A percentile compares a stretch with the other conserved stretches of the same genome.
These are phyloP conservation scores for Aspergillus novoparasiticus DNA, from an alignment of 2,329 filamentous ascomycete species.

Conservation along the genomic window DNA sequence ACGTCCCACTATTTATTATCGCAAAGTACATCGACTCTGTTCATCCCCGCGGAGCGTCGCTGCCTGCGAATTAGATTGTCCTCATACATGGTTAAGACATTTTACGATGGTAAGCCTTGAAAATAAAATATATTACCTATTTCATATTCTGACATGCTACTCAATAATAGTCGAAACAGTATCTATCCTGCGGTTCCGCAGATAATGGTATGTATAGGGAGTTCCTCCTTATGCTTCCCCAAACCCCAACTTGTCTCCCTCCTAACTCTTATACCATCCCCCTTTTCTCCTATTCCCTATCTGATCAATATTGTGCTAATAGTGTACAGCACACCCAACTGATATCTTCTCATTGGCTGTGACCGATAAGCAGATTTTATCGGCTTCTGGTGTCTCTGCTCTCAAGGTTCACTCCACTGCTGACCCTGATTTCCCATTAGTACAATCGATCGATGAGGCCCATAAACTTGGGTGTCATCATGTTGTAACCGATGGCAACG, in stretches of 20 bases:
- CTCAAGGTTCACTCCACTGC: constrained; percentile 79
- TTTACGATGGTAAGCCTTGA: constrained; percentile 25
- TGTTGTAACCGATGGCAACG: constrained; percentile 70
- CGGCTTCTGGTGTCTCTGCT: constrained; percentile 79
- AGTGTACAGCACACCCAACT: constrained; percentile 69
- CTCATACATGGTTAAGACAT: not conserved
- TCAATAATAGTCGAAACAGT: constrained; percentile 84
- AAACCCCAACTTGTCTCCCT: too few species aligned
- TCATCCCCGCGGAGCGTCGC: not conserved
- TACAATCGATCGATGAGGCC: constrained; percentile 75
- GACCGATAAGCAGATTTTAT: constrained; percentile 73
- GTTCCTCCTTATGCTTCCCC: not conserved
- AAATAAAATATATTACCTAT: not conserved
- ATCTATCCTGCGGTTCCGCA: constrained; percentile 87
- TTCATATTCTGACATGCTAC: constrained; percentile 11
- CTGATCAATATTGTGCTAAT: constrained; percentile 24
- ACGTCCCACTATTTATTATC: constrained; percentile 8
- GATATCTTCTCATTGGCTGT: constrained; percentile 84
- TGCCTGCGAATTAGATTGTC: not conserved
- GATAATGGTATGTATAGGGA: constrained; percentile 67
- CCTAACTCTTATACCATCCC: not conserved
- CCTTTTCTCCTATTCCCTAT: not conserved
- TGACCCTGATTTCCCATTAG: constrained; percentile 71
- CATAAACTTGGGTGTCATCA: constrained; percentile 94
- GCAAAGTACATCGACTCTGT: not conserved